Evolutionary conservation across 2,329 filamentous ascomycete species (phyloP).

Genomic region (Exophiala oligosperma): DNA sequence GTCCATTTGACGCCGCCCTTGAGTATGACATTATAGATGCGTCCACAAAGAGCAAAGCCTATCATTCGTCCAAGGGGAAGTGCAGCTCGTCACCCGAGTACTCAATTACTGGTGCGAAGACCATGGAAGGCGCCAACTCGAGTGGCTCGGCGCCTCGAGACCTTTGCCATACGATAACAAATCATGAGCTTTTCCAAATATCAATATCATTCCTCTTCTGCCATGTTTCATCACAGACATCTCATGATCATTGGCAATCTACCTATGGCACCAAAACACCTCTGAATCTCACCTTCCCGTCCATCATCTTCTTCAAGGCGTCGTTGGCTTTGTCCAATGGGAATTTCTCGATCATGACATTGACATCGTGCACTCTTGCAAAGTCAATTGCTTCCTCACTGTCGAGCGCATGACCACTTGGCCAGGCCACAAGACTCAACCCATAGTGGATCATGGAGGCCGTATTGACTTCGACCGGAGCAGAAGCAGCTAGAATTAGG

Average conservation of each 20-base stretch:
- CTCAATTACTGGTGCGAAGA: too few relatives aligned
- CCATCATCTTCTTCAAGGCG: conserved; percentile 52
- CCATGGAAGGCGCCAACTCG: too few relatives aligned
- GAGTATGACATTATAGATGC: background rate
- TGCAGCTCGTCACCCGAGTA: too few relatives aligned
- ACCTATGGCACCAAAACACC: conserved; percentile 48
- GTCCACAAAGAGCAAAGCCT: too few relatives aligned
- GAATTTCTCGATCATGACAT: conserved; percentile 57
- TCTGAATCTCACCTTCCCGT: conserved; percentile 53
- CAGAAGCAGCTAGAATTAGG: conserved; percentile 37
- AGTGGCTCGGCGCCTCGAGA: too few relatives aligned
- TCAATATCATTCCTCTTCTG: too few relatives aligned
- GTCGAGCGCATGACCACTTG: conserved; percentile 53
- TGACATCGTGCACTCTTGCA: conserved; percentile 47
- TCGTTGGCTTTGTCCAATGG: conserved; percentile 52
- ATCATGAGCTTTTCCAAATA: too few relatives aligned
- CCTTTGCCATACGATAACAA: too few relatives aligned
- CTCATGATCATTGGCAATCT: conserved; percentile 21
- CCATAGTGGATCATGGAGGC: conserved; percentile 46
- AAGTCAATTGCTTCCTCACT: conserved; percentile 55
- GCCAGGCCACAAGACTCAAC: conserved; percentile 53
- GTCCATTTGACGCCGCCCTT: background rate
- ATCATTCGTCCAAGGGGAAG: too few relatives aligned
- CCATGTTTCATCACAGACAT: background rate
- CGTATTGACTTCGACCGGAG: conserved; percentile 30